A percentile compares a stretch with the other conserved stretches of the same genome.
These are phyloP conservation scores for Asterophora lycoperdoides DNA, from an alignment of 768 basidiomycete genomes.

Conservation along the genomic window DNA sequence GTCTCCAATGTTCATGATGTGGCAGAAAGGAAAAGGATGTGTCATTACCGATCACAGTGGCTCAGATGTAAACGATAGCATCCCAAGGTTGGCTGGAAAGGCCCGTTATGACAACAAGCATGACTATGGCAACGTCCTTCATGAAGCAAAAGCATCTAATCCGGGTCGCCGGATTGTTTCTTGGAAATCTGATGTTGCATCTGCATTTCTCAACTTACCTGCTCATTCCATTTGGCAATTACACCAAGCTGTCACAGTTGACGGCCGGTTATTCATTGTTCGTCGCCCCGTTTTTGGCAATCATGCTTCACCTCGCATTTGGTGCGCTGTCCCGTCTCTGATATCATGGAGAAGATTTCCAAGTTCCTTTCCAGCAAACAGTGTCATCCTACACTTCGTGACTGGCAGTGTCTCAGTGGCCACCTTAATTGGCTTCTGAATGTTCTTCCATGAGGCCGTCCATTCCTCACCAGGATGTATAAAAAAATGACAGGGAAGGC, in stretches of 20 bases:
- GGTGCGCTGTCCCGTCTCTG: constrained; percentile 3
- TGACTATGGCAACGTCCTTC: constrained; percentile 13
- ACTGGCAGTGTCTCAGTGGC: constrained; percentile 29
- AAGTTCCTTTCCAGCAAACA: not conserved
- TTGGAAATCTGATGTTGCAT: too few species aligned
- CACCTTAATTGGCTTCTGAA: constrained; percentile 31
- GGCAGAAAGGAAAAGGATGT: constrained; percentile 17
- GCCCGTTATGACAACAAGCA: constrained; percentile 24
- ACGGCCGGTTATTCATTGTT: constrained; percentile 22
- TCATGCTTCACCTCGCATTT: constrained; percentile 21
- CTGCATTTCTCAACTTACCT: constrained; percentile 26
- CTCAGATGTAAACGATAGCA: constrained; percentile 18
- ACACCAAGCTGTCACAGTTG: constrained; percentile 26
- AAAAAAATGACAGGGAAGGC: constrained; percentile 7
- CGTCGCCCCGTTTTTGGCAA: constrained; percentile 26
- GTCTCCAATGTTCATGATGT: too few species aligned
- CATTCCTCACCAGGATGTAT: constrained; percentile 15
- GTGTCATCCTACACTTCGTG: constrained; percentile 8
- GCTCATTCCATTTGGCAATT: constrained; percentile 32
- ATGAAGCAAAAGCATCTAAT: constrained; percentile 1
- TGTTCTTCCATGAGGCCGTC: constrained; percentile 21
- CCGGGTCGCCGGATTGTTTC: constrained; percentile 25
- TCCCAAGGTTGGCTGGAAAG: constrained; percentile 16
- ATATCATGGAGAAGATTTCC: constrained; percentile 13
- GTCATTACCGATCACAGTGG: constrained; percentile 21